Base-by-base conservation (phyloP, 208 protist species). In the Acanthamoeba healyi region DNA sequence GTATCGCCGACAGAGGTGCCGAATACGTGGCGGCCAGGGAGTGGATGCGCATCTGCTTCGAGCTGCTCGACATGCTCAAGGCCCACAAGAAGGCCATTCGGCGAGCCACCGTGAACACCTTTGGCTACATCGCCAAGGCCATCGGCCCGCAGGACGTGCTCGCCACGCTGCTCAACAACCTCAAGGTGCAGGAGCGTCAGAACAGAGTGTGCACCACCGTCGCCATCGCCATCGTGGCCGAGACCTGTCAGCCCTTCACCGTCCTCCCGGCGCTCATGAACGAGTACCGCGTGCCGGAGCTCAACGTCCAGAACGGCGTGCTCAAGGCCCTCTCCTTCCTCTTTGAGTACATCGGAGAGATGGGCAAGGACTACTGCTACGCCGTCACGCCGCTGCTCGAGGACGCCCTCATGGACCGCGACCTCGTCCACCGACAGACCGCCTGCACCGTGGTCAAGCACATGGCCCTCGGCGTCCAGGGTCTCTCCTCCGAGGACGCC, bases 181-280 rank as follows among this genome's bases (percentile, higher is more conserved):
- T 99, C 46, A 98, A 99, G 82, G 98, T 99, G 26, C 99, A 99
- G 97, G 99, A 99, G 96, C 97, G 99, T 58, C 99, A 99, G 96
- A 99, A 99, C 84, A 97, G 99, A 89, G 99, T 99, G 46, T 99
- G 99, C 97, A 99, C 99, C 14, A 99, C 99, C 12, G 98, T 99
- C 7, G 99, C 99, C 24, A 99, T 99, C 89, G 99, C 99, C 72
- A 99, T 99, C 95, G 99, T 99, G 24, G 99, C 99, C 6, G 99
- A 99, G 95, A 99, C 98, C 19, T 99, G 99, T 96, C 97, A 97
- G 26, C 99, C 99, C 0, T 99, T 99, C 96, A 99, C 99, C 1
- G 99, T 99, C 2, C 98, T 99, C 34, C 99, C 99, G 29, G 99
- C 98, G 40, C 96, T 99, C 0, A 98, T 99, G 95, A 99, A 99